Conservation (phyloP, 1,139 yeast genomes). For the Hansenula anomala region DNA sequence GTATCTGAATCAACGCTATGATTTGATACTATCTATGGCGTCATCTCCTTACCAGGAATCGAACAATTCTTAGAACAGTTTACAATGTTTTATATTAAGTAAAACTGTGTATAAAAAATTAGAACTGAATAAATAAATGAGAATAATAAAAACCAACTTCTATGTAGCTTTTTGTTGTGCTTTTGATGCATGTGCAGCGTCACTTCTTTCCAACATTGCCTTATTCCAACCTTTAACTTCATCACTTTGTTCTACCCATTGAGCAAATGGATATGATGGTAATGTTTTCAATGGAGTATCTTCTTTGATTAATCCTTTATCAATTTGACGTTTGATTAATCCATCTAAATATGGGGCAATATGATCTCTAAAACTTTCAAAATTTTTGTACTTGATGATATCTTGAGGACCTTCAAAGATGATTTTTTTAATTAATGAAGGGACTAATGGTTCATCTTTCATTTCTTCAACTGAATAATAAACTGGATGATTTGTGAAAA, state of each 20-base stretch:
- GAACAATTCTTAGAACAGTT: slow-evolving; percentile 10
- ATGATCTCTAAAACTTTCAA: slow-evolving; percentile 53
- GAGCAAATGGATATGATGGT: slow-evolving; percentile 60
- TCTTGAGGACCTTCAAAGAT: slow-evolving; percentile 63
- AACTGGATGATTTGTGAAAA: slow-evolving; percentile 71
- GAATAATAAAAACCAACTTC: too few relatives aligned
- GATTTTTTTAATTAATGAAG: slow-evolving; percentile 59
- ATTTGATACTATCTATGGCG: slow-evolving; percentile 13
- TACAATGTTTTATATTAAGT: too few relatives aligned
- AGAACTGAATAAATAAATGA: too few relatives aligned
- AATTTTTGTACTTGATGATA: slow-evolving; percentile 59
- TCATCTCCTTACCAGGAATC: slow-evolving; percentile 20
- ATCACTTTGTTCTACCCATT: slow-evolving; percentile 29
- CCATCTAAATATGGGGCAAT: slow-evolving; percentile 52
- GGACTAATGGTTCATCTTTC: slow-evolving; percentile 73
- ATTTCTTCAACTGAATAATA: slow-evolving; percentile 68
- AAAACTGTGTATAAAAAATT: too few relatives aligned
- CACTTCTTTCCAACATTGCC: slow-evolving; percentile 25
- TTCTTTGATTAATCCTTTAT: slow-evolving; percentile 46
- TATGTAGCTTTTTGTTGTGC: neutral
- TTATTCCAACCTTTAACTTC: slow-evolving; percentile 41
- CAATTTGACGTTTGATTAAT: slow-evolving; percentile 52
- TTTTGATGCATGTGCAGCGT: slow-evolving; percentile 11
- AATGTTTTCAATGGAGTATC: slow-evolving; percentile 58
- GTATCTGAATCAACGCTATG: slow-evolving; percentile 10